phyloP scores from a whole-genome alignment of 257 asterid genomes.

The Linderniella brevidens region DNA sequence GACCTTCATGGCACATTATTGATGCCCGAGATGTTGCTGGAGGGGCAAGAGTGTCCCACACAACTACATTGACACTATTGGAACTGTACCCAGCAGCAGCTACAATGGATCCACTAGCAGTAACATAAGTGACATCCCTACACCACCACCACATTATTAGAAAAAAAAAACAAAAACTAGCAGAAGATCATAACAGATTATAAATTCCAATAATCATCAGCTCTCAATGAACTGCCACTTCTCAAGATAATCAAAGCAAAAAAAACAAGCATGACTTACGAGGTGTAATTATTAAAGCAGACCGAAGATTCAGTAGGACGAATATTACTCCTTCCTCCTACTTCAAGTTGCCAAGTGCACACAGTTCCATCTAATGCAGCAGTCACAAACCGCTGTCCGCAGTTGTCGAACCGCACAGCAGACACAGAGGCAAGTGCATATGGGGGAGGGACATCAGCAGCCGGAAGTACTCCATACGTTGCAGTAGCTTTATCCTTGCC shows the following conservation, averaged over 20 bases:
- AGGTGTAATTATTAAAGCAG: constrained; percentile 81
- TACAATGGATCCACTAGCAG: constrained; percentile 85
- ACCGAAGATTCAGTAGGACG: constrained; percentile 76
- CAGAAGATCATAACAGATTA: neutral
- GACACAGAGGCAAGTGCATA: constrained; percentile 85
- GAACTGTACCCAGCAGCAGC: constrained; percentile 97
- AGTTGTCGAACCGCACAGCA: constrained; percentile 71
- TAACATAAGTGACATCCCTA: constrained; percentile 88
- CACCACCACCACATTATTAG: constrained; percentile 13
- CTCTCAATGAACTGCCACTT: neutral
- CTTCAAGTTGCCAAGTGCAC: constrained; percentile 98
- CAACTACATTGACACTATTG: constrained; percentile 75
- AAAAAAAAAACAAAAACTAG: neutral
- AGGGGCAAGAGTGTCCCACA: constrained; percentile 99
- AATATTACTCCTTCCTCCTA: constrained; percentile 86
- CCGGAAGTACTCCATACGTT: constrained; percentile 93
- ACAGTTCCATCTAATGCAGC: constrained; percentile 94
- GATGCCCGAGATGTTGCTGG: constrained; percentile 84
- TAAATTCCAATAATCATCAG: neutral
- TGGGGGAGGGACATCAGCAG: constrained; percentile 91
- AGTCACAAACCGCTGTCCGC: constrained; percentile 89
- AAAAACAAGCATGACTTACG: constrained; percentile 30
- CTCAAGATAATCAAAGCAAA: neutral
- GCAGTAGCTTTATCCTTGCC: constrained; percentile 84
- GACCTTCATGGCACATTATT: constrained; percentile 99